These are phyloP conservation scores for Durio zibethinus DNA, from an alignment of 345 rosid genomes.

Conservation along the genomic window DNA sequence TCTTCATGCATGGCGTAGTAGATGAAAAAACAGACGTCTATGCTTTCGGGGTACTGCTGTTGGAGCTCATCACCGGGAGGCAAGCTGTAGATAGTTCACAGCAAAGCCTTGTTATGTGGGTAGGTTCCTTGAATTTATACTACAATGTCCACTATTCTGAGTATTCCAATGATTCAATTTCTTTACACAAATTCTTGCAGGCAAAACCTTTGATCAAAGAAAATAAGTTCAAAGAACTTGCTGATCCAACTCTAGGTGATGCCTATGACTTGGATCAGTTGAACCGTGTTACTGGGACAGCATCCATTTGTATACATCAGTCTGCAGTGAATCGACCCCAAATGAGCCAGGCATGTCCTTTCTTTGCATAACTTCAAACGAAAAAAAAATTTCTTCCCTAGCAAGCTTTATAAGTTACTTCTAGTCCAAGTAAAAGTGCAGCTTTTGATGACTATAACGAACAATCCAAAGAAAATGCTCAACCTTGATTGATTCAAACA, in stretches of 20 bases:
- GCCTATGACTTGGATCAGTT: slow-evolving; percentile 50
- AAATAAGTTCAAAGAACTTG: slow-evolving; percentile 45
- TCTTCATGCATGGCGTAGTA: slow-evolving; percentile 87
- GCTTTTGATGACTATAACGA: not conserved
- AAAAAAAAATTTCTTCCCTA: too few species aligned
- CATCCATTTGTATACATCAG: slow-evolving; percentile 59
- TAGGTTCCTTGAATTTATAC: slow-evolving; percentile 31
- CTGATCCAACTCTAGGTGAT: slow-evolving; percentile 58
- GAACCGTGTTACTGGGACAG: slow-evolving; percentile 39
- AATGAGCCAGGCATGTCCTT: slow-evolving; percentile 64
- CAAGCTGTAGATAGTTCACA: slow-evolving; percentile 80
- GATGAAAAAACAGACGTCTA: slow-evolving; percentile 90
- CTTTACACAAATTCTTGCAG: slow-evolving; percentile 24
- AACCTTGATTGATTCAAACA: too few species aligned
- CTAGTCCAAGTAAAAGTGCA: slow-evolving; percentile 1
- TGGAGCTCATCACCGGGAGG: slow-evolving; percentile 83
- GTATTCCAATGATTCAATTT: not conserved
- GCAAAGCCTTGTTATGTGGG: slow-evolving; percentile 90
- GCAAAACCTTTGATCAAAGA: slow-evolving; percentile 65
- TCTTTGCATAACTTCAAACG: not conserved
- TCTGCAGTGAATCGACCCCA: slow-evolving; percentile 61
- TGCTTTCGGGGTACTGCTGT: slow-evolving; percentile 79
- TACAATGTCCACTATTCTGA: not conserved
- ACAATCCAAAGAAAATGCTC: not conserved
- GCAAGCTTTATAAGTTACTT: not conserved